A percentile compares a stretch with the other conserved stretches of the same genome.
Evolutionary conservation across 2,329 filamentous ascomycete genomes (phyloP).

Genomic region (Tricladium varicosporioides): DNA sequence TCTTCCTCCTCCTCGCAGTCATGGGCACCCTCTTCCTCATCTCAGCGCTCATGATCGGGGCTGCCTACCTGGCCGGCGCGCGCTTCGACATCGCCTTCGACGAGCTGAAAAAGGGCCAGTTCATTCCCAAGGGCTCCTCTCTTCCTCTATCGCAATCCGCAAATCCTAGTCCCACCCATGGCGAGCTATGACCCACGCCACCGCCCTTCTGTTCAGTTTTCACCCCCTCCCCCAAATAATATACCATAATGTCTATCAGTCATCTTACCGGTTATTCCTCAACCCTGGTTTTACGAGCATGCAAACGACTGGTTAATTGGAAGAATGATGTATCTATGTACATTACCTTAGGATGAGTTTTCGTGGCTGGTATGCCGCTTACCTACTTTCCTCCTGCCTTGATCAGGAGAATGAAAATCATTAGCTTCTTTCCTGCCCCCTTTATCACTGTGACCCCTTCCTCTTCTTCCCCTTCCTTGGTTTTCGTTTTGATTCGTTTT

Average conservation of each 20-base stretch:
- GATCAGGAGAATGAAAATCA: neutral
- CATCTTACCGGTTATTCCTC: neutral
- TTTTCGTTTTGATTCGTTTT: neutral
- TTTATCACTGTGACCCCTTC: neutral
- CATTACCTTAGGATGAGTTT: neutral
- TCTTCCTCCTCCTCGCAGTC: constrained; percentile 66
- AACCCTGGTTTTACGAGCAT: neutral
- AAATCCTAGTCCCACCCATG: constrained; percentile 27
- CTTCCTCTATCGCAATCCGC: constrained; percentile 20
- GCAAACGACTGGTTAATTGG: neutral
- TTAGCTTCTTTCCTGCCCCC: neutral
- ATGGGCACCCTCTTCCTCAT: constrained; percentile 68
- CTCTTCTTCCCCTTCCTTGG: neutral
- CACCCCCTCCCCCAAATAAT: constrained; percentile 8
- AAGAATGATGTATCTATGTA: neutral
- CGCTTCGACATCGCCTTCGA: constrained; percentile 71
- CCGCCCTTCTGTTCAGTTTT: constrained; percentile 8
- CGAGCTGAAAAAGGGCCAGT: constrained; percentile 48
- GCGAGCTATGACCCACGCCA: constrained; percentile 22
- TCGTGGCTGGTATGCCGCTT: neutral
- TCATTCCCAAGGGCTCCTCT: constrained; percentile 34
- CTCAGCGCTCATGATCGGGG: constrained; percentile 72
- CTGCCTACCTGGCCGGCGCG: constrained; percentile 78
- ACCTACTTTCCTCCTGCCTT: neutral
- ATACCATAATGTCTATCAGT: neutral